A percentile compares a stretch with the other conserved stretches of the same genome.
Evolutionary conservation across 2,329 filamentous ascomycete genomes (phyloP).

Genomic region (Cercospora sp.): DNA sequence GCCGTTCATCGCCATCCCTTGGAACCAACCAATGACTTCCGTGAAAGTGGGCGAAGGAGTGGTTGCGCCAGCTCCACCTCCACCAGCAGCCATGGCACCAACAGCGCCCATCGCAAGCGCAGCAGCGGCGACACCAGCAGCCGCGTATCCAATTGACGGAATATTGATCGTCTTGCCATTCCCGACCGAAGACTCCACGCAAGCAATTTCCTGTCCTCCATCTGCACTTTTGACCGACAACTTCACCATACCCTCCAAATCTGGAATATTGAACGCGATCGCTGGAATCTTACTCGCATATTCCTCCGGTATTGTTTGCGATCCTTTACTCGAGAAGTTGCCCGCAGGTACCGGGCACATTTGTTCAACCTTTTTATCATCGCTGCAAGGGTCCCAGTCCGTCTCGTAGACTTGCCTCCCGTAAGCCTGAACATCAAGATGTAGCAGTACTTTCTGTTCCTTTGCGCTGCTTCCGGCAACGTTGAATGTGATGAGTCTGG

Average conservation of each 20-base stretch:
- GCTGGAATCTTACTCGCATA: constrained; percentile 75
- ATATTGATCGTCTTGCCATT: constrained; percentile 83
- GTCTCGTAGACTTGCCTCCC: constrained; percentile 77
- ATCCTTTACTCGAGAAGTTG: constrained; percentile 70
- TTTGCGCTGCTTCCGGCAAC: constrained; percentile 73
- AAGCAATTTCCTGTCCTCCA: constrained; percentile 65
- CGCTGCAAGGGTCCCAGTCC: constrained; percentile 78
- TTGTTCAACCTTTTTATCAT: constrained; percentile 58
- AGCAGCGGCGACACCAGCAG: constrained; percentile 80
- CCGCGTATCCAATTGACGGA: constrained; percentile 76
- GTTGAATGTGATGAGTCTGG: constrained; percentile 75
- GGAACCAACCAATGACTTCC: constrained; percentile 86
- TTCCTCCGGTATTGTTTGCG: constrained; percentile 67
- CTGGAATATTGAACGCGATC: constrained; percentile 87
- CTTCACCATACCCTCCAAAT: constrained; percentile 82
- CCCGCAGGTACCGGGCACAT: constrained; percentile 84
- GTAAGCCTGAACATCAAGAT: constrained; percentile 77
- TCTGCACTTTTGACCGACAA: constrained; percentile 70
- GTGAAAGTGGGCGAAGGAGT: constrained; percentile 78
- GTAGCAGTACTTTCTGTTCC: constrained; percentile 77
- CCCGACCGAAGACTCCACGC: constrained; percentile 74
- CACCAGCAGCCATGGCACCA: constrained; percentile 60
- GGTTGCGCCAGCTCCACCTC: constrained; percentile 58
- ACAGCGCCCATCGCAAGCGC: constrained; percentile 73
- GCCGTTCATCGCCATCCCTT: constrained; percentile 90